Evolutionary conservation across 2,329 filamentous ascomycete species (phyloP), one percentile per base, ranked within the genome.

Genomic region (Calonectria hongkongensis): DNA sequence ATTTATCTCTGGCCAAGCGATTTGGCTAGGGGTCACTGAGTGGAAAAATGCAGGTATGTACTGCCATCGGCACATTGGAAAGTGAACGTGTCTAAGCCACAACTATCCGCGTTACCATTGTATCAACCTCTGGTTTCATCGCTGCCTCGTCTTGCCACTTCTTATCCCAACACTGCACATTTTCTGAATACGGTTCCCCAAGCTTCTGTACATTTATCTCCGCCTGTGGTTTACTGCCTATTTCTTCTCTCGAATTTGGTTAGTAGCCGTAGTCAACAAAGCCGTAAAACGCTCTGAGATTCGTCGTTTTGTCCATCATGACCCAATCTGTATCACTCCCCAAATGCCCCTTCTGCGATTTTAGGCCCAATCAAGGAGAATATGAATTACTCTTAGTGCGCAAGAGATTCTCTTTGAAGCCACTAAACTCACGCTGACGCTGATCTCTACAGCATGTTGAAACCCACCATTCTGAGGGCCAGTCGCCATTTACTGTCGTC

Each of bases 311-410:
- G 25, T 4, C 27, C 60, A 16, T 64, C 63, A 70, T 70, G 73
- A 27, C 43, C 39, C 25, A 43, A 45, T 25, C 30, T 6, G 27
- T 60, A 7, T 7, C 50, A 16, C 28, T 33, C 36, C 43, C 65
- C 7, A 25, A 54, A 39, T 80, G 84, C 60, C 84, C 84, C 2
- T 86, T 86, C 65, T 86, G 84, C 69, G 81, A 81, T 66, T 85
- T 81, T 73, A 76, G 74, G 39, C 71, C 79, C 13, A 70, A 68
- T 12, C 74, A 80, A 15, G 80, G 80, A 58, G 81, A 84, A 64
- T 81, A 85, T 73, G 79, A 81, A 65, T 81, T 86, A 68, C 58
- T 85, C 67, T 63, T 84, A 73, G 84, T 84, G 74, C 74, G 82
- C 78, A 25, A 69, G 33, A 33, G 58, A 39, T 58, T 65, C 41